Base-by-base conservation (phyloP, 2,329 filamentous ascomycete genomes). In the Macrophomina tecta region DNA sequence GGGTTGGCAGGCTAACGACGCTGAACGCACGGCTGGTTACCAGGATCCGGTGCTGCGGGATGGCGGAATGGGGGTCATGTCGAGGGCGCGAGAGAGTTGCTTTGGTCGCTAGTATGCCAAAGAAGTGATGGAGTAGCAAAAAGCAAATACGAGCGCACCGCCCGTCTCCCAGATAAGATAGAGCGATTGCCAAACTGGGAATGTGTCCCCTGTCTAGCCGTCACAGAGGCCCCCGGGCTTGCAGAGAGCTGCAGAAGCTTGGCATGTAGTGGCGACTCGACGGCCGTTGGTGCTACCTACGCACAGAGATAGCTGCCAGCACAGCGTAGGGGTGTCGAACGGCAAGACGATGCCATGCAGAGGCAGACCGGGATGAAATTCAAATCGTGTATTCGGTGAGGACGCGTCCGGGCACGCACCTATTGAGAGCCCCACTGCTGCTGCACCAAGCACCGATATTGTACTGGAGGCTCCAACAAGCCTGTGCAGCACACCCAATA, bases 371-470 rank as follows among this genome's bases (percentile, higher is more conserved):
- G 58, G 58, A 62, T 62, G n/a, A 62, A 62, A 49, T 49, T 49
- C 58, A 62, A 62, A 62, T 62, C 58, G 42, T 62, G 58, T 16
- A 38, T 62, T 62, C 58, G 58, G 58, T 62, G 58, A 62, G 32
- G 23, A 62, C 45, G 45, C 45, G 58, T 62, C 58, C 58, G 58
- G 49, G 58, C 58, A 62, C 14, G 58, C 58, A 62, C 14, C 58
- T 49, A 62, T 62, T 62, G 58, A 32, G 45, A 62, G 58, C 46
- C 40, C 58, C 58, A 38, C 58, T 40, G 49, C 58, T 38, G 42
- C 45, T 62, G 58, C 58, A 62, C 58, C 58, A 49, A 48, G 58
- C 45, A 62, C 45, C 58, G 16, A 45, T 48, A 62, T 62, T 62
- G 45, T 42, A 32, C 45, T 58, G 58, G 58, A 49, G 58, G 55